Evolutionary conservation across 805 yeast genomes (phyloP), one percentile per base, ranked within the genome.

Genomic region (Lipomyces oligophaga): DNA sequence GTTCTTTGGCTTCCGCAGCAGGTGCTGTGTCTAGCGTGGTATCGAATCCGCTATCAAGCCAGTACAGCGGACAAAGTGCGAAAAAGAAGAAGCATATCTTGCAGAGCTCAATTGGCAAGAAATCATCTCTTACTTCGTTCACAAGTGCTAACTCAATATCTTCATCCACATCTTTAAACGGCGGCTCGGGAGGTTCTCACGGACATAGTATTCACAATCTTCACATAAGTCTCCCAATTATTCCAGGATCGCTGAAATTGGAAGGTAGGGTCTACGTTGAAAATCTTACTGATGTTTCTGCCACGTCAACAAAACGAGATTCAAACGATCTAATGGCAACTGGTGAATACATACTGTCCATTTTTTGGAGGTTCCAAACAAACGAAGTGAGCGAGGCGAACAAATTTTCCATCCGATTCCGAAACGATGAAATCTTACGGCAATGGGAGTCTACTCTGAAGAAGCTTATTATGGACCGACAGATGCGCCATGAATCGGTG

Each of bases 381-480:
- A 72, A 68, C 61, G 93, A 95, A 6, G 79, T 82, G 42, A 81
- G 79, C 59, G 97, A 89, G 55, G 80, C 85, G 24, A 96, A 96
- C 11, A 79, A 85, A 16, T 88, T 93, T 58, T 78, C 87, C 15
- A 74, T 93, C 62, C 76, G 85, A 46, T 87, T 87, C 66, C 76
- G 83, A 51, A 83, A 83, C 41, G 97, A 89, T 60, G 97, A 93
- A 63, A 73, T 74, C 15, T 73, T 94, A 54, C 76, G 75, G 47
- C 90, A 83, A 63, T 93, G 97, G 97, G 86, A 67, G 38, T 27
- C 59, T 27, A 60, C 72, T 2, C 53, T 70, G 28, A 54, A 39
- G 40, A 52, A 54, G 24, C 49, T 65, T 51, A 57, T 64, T 18
- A 38, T 27, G 33, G 21, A 16, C 19, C 46, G 44, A 25, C 31